phyloP scores from a whole-genome alignment of 1,284 basidiomycete species.

The Athelia psychrophila region DNA sequence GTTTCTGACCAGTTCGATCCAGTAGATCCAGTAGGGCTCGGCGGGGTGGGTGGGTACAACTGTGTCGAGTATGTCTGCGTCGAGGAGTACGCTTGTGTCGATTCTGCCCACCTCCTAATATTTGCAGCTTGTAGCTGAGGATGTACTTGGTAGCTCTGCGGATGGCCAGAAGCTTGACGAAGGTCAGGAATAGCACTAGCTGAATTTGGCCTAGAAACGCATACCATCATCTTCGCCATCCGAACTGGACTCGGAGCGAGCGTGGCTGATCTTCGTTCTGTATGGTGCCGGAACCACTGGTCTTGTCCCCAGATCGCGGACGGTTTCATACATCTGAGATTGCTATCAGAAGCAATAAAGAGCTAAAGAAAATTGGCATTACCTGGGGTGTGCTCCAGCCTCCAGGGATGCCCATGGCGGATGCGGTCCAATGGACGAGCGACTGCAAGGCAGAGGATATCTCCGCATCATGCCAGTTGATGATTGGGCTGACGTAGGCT shows the following conservation, averaged over 20 bases:
- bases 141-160: background rate
- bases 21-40: background rate
- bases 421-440: conserved; percentile 30
- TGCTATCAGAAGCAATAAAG: background rate
- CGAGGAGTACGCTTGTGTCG: background rate
- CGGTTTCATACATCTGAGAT: background rate
- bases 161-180: background rate
- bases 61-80: background rate
- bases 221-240: conserved; percentile 29
- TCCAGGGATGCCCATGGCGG: conserved; percentile 27
- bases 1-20: background rate
- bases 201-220: background rate
- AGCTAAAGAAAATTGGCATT: conserved; percentile 4
- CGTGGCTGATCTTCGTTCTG: conserved; percentile 7
- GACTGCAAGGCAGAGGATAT: conserved; percentile 30
- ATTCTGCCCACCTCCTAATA: too few species aligned
- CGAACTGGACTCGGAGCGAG: conserved; percentile 34
- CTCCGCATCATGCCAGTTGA: conserved; percentile 18
- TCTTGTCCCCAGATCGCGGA: background rate
- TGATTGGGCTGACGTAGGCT: conserved; percentile 30
- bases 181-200: too few species aligned
- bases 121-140: too few species aligned
- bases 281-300: background rate
- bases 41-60: background rate
- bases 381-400: conserved; percentile 25